phyloP scores from a whole-genome alignment of 2,329 filamentous ascomycete genomes.

The Phyllosticta paracitricarpa region DNA sequence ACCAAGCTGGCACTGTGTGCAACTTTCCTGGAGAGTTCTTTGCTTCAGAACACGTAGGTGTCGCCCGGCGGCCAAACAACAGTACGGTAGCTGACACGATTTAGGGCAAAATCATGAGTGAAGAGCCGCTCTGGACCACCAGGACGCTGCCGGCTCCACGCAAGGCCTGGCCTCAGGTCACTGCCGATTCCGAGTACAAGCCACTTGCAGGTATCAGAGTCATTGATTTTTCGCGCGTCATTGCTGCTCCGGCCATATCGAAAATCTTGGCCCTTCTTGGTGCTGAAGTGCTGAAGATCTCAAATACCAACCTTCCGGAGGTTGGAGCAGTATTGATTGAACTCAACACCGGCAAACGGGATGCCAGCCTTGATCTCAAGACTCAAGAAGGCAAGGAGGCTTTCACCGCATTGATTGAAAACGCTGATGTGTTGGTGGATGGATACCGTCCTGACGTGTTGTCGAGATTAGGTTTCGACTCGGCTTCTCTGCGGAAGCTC shows the following conservation, averaged over 20 bases:
- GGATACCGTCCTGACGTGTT: conserved; percentile 41
- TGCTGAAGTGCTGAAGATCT: conserved; percentile 39
- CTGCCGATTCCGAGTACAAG: background rate
- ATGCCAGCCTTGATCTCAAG: conserved; percentile 34
- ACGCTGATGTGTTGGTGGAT: conserved; percentile 43
- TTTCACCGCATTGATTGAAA: conserved; percentile 32
- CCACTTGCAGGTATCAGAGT: conserved; percentile 42
- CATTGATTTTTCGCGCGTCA: conserved; percentile 40
- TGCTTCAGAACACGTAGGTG: conserved; percentile 28
- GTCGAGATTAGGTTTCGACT: conserved; percentile 37
- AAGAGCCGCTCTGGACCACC: conserved; percentile 2
- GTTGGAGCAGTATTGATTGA: conserved; percentile 34
- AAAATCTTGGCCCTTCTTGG: conserved; percentile 37
- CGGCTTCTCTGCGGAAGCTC: conserved; percentile 33
- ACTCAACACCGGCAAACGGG: conserved; percentile 44
- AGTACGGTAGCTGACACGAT: background rate
- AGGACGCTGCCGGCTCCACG: background rate
- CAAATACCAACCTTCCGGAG: conserved; percentile 31
- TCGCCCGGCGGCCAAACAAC: background rate
- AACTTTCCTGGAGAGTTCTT: conserved; percentile 30
- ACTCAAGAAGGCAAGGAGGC: conserved; percentile 28
- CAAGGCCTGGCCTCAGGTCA: background rate
- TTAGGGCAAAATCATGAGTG: conserved; percentile 4
- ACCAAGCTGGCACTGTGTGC: conserved; percentile 33
- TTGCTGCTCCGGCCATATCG: conserved; percentile 38